Conservation (phyloP, 2,329 filamentous ascomycete species). For the Bipolaris sorokiniana region DNA sequence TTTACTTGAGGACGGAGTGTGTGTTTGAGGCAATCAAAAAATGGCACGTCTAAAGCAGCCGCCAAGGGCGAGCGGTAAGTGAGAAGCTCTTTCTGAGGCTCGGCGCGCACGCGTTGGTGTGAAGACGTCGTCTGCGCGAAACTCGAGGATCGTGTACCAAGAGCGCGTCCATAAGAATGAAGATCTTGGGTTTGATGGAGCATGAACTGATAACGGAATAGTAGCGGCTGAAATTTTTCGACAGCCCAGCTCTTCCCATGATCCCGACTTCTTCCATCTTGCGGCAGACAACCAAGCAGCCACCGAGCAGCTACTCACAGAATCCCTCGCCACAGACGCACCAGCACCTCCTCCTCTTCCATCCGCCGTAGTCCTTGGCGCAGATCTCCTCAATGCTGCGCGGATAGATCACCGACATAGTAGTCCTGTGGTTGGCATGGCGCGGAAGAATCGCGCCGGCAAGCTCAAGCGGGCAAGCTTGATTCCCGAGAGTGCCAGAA, state of each 20-base stretch:
- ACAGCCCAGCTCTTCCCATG: not conserved
- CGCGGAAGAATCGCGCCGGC: conserved; percentile 10
- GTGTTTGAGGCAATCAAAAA: not conserved
- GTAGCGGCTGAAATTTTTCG: not conserved
- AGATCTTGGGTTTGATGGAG: not conserved
- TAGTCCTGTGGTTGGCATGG: conserved; percentile 9
- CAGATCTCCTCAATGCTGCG: conserved; percentile 40
- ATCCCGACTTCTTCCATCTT: not conserved
- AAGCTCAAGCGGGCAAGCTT: conserved; percentile 30
- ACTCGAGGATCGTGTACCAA: not conserved
- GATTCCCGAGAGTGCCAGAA: conserved; percentile 5
- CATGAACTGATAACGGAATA: not conserved
- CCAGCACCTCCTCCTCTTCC: conserved; percentile 1
- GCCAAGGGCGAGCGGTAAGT: conserved; percentile 11
- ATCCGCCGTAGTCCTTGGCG: conserved; percentile 26
- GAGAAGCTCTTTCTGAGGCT: not conserved
- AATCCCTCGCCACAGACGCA: conserved; percentile 20
- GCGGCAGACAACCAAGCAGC: conserved; percentile 26
- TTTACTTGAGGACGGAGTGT: not conserved
- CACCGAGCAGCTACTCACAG: conserved; percentile 32
- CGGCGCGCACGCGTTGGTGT: not conserved
- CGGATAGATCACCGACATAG: conserved; percentile 20
- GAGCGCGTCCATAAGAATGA: not conserved
- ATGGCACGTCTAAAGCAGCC: conserved; percentile 22
- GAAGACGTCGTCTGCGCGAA: not conserved